phyloP scores from a whole-genome alignment of 345 rosid species.

The Citrus unshiu region DNA sequence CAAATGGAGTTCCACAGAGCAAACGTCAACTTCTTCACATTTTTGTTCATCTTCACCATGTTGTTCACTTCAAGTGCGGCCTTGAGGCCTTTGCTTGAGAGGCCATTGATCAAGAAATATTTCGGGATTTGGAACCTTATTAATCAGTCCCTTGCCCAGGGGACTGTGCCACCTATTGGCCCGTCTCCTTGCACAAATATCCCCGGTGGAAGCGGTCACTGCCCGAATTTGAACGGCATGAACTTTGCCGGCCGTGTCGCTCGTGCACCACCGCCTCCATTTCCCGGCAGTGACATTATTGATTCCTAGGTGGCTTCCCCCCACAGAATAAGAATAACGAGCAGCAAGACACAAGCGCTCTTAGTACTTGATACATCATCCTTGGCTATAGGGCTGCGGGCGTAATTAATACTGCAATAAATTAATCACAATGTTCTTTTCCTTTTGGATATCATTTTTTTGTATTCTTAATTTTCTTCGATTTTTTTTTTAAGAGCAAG shows the following conservation, averaged over 20 bases:
- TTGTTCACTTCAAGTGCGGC: conserved; percentile 14
- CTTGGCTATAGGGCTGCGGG: background rate
- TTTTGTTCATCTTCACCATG: conserved; percentile 1
- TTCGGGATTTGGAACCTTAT: background rate
- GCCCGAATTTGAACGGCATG: conserved; percentile 5
- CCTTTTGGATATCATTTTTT: background rate
- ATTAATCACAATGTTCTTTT: background rate
- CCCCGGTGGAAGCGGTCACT: conserved; percentile 7
- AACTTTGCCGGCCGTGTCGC: conserved; percentile 15
- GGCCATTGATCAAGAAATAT: conserved; percentile 6
- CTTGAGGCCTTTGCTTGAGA: conserved; percentile 18
- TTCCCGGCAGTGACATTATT: background rate
- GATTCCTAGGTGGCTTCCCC: background rate
- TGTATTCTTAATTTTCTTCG: too few species aligned
- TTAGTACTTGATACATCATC: background rate
- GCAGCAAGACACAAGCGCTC: background rate
- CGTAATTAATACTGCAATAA: background rate
- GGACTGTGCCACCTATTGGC: conserved; percentile 16
- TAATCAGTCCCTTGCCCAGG: conserved; percentile 19
- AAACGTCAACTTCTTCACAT: background rate
- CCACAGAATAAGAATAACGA: background rate
- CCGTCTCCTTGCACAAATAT: conserved; percentile 24
- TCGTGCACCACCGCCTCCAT: background rate
- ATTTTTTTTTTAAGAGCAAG: background rate
- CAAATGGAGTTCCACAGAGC: background rate